Conservation (phyloP, 73 alveolate genomes). For the Stentor roeselii region DNA sequence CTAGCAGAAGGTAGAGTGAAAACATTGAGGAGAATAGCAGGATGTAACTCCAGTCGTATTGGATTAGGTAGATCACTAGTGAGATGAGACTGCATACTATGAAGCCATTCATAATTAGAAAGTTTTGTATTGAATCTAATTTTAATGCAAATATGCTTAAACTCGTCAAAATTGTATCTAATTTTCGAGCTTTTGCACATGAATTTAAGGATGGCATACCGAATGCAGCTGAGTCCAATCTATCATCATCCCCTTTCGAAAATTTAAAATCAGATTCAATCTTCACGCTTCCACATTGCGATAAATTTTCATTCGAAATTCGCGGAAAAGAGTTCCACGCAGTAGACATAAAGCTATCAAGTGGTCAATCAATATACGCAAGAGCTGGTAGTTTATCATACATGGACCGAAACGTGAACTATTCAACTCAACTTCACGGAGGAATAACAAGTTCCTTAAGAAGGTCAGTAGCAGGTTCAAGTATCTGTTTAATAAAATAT, state of each 20-base stretch:
- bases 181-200: too few species aligned
- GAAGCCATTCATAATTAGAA: neutral
- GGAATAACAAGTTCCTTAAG: neutral
- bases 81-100: neutral
- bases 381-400: neutral
- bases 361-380: neutral
- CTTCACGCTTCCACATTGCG: too few species aligned
- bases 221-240: too few species aligned
- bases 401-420: neutral
- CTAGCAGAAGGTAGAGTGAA: neutral
- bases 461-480: neutral
- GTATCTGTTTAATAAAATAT: neutral
- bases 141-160: too few species aligned
- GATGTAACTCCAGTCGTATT: neutral
- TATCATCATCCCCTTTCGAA: too few species aligned
- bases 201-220: too few species aligned
- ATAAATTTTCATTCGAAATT: too few species aligned
- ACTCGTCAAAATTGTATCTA: too few species aligned
- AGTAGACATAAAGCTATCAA: neutral
- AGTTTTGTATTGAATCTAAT: too few species aligned
- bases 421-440: neutral
- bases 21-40: neutral
- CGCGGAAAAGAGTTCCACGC: neutral
- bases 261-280: too few species aligned
- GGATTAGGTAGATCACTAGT: neutral